Conservation (phyloP, 2,329 filamentous ascomycete genomes). For the Aspergillus pseudonomiae region DNA sequence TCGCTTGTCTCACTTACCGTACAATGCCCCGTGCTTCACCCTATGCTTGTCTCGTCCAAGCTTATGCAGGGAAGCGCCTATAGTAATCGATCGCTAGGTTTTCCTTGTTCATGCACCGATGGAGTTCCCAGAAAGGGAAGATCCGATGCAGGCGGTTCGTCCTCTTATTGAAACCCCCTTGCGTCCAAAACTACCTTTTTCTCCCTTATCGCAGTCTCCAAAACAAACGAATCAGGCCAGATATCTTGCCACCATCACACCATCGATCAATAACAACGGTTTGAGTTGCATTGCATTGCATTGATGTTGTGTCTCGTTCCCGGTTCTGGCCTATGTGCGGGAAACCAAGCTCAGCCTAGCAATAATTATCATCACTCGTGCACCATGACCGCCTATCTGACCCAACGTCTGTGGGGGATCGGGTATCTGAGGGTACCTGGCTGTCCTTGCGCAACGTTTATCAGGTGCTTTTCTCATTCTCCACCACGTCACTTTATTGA, state of each 20-base stretch:
- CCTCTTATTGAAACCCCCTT: constrained; percentile 22
- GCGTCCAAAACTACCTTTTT: constrained; percentile 18
- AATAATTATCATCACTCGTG: constrained; percentile 19
- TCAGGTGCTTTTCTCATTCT: constrained; percentile 13
- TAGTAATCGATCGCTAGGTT: constrained; percentile 14
- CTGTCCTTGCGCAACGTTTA: constrained; percentile 14
- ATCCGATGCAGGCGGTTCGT: constrained; percentile 13
- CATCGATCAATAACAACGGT: constrained; percentile 22
- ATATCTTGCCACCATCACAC: constrained; percentile 13
- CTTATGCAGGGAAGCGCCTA: constrained; percentile 21
- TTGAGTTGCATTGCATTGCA: constrained; percentile 31
- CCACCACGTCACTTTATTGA: constrained; percentile 25
- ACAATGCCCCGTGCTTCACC: constrained; percentile 17
- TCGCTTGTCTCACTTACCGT: constrained; percentile 19
- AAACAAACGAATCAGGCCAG: constrained; percentile 8
- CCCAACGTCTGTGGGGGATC: constrained; percentile 13
- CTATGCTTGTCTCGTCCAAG: constrained; percentile 16
- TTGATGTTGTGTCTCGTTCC: constrained; percentile 18
- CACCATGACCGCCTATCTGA: constrained; percentile 11
- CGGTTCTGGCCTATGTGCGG: constrained; percentile 11
- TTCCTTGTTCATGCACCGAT: constrained; percentile 9
- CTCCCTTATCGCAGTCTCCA: constrained; percentile 10
- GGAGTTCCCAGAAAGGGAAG: constrained; percentile 12
- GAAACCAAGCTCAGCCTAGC: constrained; percentile 13
- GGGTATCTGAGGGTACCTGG: constrained; percentile 3